Evolutionary conservation across 805 yeast genomes (phyloP).

Genomic region (Candida endomychidarum): DNA sequence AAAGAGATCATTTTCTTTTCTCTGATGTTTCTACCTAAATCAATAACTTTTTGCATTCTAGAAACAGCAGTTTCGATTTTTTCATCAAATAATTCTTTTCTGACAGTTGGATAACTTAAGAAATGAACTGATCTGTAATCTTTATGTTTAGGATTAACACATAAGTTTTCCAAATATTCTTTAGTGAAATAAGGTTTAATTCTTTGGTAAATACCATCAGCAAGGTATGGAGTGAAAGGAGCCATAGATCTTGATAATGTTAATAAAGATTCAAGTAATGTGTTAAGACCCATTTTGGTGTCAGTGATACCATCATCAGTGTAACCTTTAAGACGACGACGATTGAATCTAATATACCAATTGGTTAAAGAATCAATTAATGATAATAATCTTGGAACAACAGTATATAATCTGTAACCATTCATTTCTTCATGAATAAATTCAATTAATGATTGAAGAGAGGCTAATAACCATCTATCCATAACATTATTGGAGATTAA

Average conservation of each 20-base stretch:
- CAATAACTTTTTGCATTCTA: conserved; percentile 97
- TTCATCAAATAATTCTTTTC: conserved; percentile 76
- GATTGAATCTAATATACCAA: conserved; percentile 98
- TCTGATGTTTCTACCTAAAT: conserved; percentile 92
- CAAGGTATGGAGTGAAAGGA: conserved; percentile 95
- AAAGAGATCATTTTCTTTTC: conserved; percentile 92
- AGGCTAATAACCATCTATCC: conserved; percentile 97
- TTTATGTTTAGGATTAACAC: conserved; percentile 42
- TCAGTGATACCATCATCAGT: conserved; percentile 77
- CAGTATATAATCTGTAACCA: conserved; percentile 89
- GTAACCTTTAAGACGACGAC: conserved; percentile 93
- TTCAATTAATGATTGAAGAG: conserved; percentile 87
- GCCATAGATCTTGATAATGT: conserved; percentile 95
- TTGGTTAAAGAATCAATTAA: conserved; percentile 94
- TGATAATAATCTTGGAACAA: conserved; percentile 85
- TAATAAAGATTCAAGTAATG: conserved; percentile 85
- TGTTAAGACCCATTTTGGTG: conserved; percentile 82
- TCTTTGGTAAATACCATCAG: conserved; percentile 85
- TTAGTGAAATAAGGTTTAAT: conserved; percentile 62
- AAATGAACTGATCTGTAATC: conserved; percentile 90
- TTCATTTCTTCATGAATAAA: conserved; percentile 89
- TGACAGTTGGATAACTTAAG: conserved; percentile 83
- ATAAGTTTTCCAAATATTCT: conserved; percentile 48
- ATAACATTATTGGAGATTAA: conserved; percentile 79
- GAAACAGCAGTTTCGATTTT: conserved; percentile 83